A percentile compares a stretch with the other conserved stretches of the same genome.
phyloP scores from a whole-genome alignment of 2,329 filamentous ascomycete genomes.

The Akanthomyces dipterigenus region DNA sequence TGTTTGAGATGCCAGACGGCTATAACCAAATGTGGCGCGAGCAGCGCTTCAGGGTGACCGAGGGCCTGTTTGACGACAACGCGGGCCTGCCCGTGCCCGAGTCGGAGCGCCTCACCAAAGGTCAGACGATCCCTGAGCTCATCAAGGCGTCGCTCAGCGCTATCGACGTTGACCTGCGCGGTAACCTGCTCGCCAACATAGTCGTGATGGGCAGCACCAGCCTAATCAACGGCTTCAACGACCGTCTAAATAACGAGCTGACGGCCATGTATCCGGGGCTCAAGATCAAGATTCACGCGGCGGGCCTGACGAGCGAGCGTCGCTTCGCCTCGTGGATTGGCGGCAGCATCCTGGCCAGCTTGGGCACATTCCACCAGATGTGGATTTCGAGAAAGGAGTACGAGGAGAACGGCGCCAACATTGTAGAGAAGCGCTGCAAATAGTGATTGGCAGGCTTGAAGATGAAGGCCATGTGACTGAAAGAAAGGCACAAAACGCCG shows the following conservation, averaged over 20 bases:
- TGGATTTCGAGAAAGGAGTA: constrained; percentile 98
- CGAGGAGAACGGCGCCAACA: constrained; percentile 82
- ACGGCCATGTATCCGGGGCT: constrained; percentile 74
- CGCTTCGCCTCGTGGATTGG: constrained; percentile 95
- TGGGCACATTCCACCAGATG: constrained; percentile 99
- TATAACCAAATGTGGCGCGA: constrained; percentile 91
- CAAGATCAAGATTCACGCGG: constrained; percentile 81
- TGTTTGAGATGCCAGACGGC: constrained; percentile 96
- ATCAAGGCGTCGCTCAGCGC: constrained; percentile 70
- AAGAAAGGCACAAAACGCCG: neutral
- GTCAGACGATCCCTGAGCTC: constrained; percentile 76
- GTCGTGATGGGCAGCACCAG: constrained; percentile 87
- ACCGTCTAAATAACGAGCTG: constrained; percentile 81
- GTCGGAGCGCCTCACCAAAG: constrained; percentile 50
- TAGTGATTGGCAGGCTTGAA: constrained; percentile 32
- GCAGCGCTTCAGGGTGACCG: constrained; percentile 78
- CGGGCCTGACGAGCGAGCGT: constrained; percentile 78
- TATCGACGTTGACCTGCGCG: constrained; percentile 83
- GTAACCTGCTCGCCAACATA: constrained; percentile 78
- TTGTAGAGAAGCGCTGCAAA: constrained; percentile 96
- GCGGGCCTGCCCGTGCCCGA: constrained; percentile 54
- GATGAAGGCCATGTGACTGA: neutral
- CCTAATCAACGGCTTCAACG: constrained; percentile 84
- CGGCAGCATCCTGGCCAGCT: constrained; percentile 86
- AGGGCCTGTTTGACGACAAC: constrained; percentile 85